These are phyloP conservation scores for Styphnolobium japonicum DNA, from an alignment of 306 rosid genomes.

Conservation along the genomic window DNA sequence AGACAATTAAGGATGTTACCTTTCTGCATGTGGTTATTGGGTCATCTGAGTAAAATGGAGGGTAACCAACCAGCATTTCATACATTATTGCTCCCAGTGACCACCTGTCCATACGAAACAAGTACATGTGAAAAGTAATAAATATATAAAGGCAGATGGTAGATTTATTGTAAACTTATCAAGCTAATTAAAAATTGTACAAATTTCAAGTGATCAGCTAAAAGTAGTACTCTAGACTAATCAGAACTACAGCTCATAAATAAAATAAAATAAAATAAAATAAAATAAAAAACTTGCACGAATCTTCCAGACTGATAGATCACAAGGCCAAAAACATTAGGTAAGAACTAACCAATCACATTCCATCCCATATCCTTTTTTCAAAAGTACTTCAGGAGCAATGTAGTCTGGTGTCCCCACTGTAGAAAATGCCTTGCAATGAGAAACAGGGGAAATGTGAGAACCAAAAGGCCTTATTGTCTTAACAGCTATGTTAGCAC, in stretches of 20 bases:
- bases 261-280: background rate
- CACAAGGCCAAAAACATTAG: constrained; percentile 19
- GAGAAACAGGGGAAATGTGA: constrained; percentile 27
- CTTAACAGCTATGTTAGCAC: constrained; percentile 17
- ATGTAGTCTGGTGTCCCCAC: constrained; percentile 99
- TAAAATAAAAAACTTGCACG: background rate
- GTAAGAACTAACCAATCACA: constrained; percentile 87
- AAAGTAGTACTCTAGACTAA: background rate
- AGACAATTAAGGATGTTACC: constrained; percentile 48
- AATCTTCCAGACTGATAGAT: constrained; percentile 19
- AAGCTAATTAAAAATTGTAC: background rate
- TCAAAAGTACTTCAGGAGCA: constrained; percentile 95
- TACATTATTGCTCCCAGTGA: constrained; percentile 97
- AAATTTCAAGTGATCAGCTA: constrained; percentile 4
- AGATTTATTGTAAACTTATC: background rate
- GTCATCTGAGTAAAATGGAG: constrained; percentile 96
- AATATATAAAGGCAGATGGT: constrained; percentile 19
- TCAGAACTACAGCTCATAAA: constrained; percentile 6
- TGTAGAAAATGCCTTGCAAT: constrained; percentile 88
- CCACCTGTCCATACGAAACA: constrained; percentile 69
- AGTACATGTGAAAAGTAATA: constrained; percentile 7
- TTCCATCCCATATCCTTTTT: constrained; percentile 99
- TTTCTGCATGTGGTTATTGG: constrained; percentile 94
- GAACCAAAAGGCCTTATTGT: constrained; percentile 19
- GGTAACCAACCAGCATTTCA: constrained; percentile 97